A percentile compares a stretch with the other conserved stretches of the same genome.
phyloP scores from a whole-genome alignment of 2,329 filamentous ascomycete species.

The Penicillium sp. region DNA sequence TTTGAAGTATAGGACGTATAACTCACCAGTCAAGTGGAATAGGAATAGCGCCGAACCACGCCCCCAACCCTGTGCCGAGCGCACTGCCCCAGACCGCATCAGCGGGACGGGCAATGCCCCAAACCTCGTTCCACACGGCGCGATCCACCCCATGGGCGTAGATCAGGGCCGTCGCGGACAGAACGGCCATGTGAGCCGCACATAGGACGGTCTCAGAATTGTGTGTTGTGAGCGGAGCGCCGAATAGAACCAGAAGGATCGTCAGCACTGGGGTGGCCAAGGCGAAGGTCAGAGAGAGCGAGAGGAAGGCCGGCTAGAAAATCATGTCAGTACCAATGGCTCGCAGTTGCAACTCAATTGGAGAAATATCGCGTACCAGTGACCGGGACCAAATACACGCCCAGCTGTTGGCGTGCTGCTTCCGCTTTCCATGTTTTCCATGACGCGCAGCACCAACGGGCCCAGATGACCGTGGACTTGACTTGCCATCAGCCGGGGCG shows the following conservation, averaged over 20 bases:
- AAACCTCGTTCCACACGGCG: conserved; percentile 65
- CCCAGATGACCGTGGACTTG: conserved; percentile 11
- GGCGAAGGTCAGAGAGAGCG: conserved; percentile 54
- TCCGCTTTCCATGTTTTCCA: conserved; percentile 23
- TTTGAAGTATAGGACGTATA: background rate
- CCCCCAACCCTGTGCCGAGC: conserved; percentile 74
- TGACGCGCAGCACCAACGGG: conserved; percentile 9
- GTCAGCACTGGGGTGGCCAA: conserved; percentile 57
- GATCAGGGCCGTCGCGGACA: conserved; percentile 75
- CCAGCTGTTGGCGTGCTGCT: conserved; percentile 15
- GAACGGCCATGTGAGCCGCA: conserved; percentile 75
- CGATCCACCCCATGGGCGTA: conserved; percentile 80
- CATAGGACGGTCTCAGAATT: conserved; percentile 73
- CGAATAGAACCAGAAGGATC: conserved; percentile 76
- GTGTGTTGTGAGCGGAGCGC: conserved; percentile 84
- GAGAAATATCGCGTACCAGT: conserved; percentile 21
- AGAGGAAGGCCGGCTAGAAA: conserved; percentile 66
- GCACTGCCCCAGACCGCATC: conserved; percentile 83
- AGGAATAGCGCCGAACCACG: conserved; percentile 90
- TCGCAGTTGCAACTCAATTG: background rate
- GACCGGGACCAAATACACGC: conserved; percentile 21
- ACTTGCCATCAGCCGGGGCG: conserved; percentile 8
- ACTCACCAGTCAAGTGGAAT: conserved; percentile 87
- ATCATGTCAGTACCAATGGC: background rate
- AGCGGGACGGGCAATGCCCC: conserved; percentile 67